Evolutionary conservation across 2,329 filamentous ascomycete genomes (phyloP).

Genomic region (Capronia epimyces): DNA sequence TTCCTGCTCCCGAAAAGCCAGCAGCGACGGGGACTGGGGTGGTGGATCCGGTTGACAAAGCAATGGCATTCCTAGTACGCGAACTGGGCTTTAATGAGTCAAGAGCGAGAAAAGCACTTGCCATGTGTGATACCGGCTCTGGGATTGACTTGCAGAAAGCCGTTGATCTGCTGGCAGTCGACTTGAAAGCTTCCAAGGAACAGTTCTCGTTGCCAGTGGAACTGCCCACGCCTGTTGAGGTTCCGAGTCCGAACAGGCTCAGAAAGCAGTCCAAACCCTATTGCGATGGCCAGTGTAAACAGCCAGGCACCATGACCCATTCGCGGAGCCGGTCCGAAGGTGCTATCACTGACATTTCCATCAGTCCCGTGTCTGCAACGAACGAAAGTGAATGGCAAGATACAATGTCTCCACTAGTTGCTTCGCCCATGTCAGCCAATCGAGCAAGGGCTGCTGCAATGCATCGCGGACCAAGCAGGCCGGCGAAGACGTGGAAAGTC

Average conservation of each 20-base stretch:
- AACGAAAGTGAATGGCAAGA: slow-evolving; percentile 17
- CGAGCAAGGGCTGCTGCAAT: slow-evolving; percentile 6
- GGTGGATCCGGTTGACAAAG: slow-evolving; percentile 52
- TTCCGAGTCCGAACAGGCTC: slow-evolving; percentile 3
- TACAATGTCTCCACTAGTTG: slow-evolving; percentile 14
- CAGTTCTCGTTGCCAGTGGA: slow-evolving; percentile 24
- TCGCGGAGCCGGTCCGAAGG: slow-evolving; percentile 16
- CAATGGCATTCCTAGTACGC: slow-evolving; percentile 51
- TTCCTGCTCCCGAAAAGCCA: slow-evolving; percentile 11
- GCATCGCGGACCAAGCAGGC: slow-evolving; percentile 9
- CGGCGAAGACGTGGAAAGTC: slow-evolving; percentile 21
- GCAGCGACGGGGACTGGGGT: slow-evolving; percentile 28
- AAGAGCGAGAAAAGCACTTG: slow-evolving; percentile 53
- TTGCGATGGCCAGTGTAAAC: slow-evolving; percentile 25
- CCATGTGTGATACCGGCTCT: slow-evolving; percentile 56
- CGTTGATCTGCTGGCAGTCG: slow-evolving; percentile 46
- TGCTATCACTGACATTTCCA: slow-evolving; percentile 13
- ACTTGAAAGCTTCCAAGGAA: slow-evolving; percentile 37
- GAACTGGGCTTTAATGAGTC: slow-evolving; percentile 55
- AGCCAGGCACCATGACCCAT: slow-evolving; percentile 7
- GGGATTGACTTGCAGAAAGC: slow-evolving; percentile 54
- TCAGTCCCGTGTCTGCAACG: slow-evolving; percentile 19
- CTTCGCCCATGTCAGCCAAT: neutral
- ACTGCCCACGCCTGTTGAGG: slow-evolving; percentile 20
- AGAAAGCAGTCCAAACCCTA: slow-evolving; percentile 15